These are phyloP conservation scores for Cutaneotrichosporon sp. DNA, from an alignment of 1,284 basidiomycete genomes.

Conservation along the genomic window DNA sequence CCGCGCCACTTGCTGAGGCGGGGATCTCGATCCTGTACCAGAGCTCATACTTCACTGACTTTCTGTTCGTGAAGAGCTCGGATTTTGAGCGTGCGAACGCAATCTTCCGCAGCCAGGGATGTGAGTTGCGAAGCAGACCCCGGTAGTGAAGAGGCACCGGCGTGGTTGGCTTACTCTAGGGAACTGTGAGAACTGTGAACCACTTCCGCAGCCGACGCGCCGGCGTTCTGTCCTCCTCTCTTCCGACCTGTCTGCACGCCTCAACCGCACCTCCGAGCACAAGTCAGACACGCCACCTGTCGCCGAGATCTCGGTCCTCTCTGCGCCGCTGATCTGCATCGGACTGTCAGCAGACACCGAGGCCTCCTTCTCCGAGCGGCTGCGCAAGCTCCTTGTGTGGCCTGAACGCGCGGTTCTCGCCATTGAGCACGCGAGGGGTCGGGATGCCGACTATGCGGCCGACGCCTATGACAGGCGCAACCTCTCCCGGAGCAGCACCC, in stretches of 20 bases:
- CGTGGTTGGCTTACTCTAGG: background rate
- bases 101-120: constrained; percentile 36
- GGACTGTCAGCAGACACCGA: constrained; percentile 28
- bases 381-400: constrained; percentile 39
- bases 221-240: constrained; percentile 24
- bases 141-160: background rate
- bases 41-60: constrained; percentile 78
- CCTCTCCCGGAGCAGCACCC: background rate
- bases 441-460: background rate
- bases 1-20: constrained; percentile 68
- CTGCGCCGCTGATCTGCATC: constrained; percentile 35
- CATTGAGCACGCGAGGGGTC: constrained; percentile 1
- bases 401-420: constrained; percentile 23
- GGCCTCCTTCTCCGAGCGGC: constrained; percentile 17
- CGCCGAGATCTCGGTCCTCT: constrained; percentile 35
- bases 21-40: constrained; percentile 80
- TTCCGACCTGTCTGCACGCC: background rate
- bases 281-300: constrained; percentile 11
- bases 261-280: background rate
- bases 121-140: too few species aligned
- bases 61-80: constrained; percentile 58
- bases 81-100: constrained; percentile 33
- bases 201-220: constrained; percentile 12
- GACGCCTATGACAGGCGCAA: background rate
- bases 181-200: constrained; percentile 32